Evolutionary conservation across 805 yeast genomes (phyloP), one percentile per base, ranked within the genome.

Genomic region (Zygosaccharomyces bisporus): DNA sequence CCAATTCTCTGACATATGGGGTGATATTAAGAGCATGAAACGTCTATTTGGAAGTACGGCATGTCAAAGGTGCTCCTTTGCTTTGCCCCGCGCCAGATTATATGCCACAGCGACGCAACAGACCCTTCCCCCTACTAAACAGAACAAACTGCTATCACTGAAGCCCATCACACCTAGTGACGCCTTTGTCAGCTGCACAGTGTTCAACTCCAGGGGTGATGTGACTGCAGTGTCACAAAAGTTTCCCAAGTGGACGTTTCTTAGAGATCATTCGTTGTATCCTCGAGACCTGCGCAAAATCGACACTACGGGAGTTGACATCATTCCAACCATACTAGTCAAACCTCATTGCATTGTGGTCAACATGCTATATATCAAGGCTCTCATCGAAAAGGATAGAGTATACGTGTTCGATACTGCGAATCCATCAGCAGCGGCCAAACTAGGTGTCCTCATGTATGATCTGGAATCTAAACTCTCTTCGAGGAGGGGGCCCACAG

Each of bases 241-340:
- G 56, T 87, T 83, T 60, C 88, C 89, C 39, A 83, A 86, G 63
- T 77, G 86, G 66, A 75, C 79, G 45, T 83, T 93, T 53, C 67
- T 93, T 9, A 76, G 80, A 43, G 80, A 84, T 36, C 84, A 88
- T 63, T 77, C 81, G 18, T 62, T 90, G 20, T 87, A 82, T 51
- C 95, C 97, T 1, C 71, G 97, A 66, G 97, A 90, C 63, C 68
- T 90, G 50, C 67, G 97, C 23, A 89, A 86, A 58, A 83, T 90
- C 41, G 96, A 59, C 66, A 75, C 73, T 45, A 83, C 86, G 25
- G 73, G 81, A 19, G 73, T 83, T 43, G 95, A 88, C 63, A 86
- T 91, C 16, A 90, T 90, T 3, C 99, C 99, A 0, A 80, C 88
- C 14, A 83, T 93, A 36, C 81, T 90, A 47, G 88, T 89, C 17